Evolutionary conservation across 345 rosid genomes (phyloP), one percentile per base, ranked within the genome.

Genomic region (Acer negundo): DNA sequence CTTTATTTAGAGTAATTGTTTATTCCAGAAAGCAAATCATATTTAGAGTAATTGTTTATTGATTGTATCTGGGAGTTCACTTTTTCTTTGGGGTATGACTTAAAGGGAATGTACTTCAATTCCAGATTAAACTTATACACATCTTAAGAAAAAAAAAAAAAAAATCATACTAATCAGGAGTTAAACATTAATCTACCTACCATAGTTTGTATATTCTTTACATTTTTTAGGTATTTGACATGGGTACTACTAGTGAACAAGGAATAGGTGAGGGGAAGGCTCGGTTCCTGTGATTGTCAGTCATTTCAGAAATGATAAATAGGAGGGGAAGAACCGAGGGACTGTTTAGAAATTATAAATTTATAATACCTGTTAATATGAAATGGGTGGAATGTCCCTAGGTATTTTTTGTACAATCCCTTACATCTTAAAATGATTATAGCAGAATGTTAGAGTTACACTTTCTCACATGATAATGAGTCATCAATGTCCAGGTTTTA

Each of bases 401-500:
- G 38, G 11, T 53, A 19, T 42, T 17, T 53, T 12, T 22, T 31
- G n/a, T 70, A 51, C 13, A 40, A 70, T 26, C 44, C 15, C 20
- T 24, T 53, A 19, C 13, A 55, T 71, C 23, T 19, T 26, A 59
- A 47, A 31, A 38, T 56, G 9, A 35, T 72, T 35, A 10, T 58
- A n/a, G 63, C 65, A 23, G 7, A 72, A 53, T 61, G 11, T 38
- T 55, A 0, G 63, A 53, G 63, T 10, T 31, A 19, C 19, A 55
- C 53, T 70, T 16, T 51, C 61, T 49, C 38, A 15, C 16, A 1
- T 51, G 61, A n/a, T 26, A 70, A 51, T 51, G 42, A 16, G 4
- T 9, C 19, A 69, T 49, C 44, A 70, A 53, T 53, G 73, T 59
- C 73, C 73, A 40, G 67, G 12, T 10, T 56, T 26, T 55, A 35